phyloP scores from a whole-genome alignment of 441 rosid genomes.

The Bocquillonia castaneifolia region DNA sequence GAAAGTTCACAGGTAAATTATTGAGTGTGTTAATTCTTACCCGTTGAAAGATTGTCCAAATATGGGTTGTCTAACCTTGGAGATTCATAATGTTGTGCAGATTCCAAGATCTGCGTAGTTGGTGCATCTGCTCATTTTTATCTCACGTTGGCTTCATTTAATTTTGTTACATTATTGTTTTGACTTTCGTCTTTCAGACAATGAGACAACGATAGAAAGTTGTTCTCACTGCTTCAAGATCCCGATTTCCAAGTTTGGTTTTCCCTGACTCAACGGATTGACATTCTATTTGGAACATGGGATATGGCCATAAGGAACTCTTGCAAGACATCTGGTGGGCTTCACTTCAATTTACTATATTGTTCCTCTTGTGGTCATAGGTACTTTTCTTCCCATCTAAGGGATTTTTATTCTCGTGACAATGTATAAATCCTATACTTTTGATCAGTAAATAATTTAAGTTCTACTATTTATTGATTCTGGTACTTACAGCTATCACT shows the following conservation, averaged over 20 bases:
- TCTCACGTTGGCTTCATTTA: not conserved
- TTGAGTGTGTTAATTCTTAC: conserved; percentile 76
- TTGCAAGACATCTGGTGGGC: conserved; percentile 89
- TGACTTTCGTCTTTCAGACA: too few relatives aligned
- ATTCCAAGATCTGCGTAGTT: too few relatives aligned
- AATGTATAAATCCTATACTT: too few relatives aligned
- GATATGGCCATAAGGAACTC: conserved; percentile 94
- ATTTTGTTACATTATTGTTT: conserved; percentile 15
- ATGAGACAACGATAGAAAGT: conserved; percentile 87
- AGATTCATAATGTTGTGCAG: conserved; percentile 62
- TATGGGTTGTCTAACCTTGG: conserved; percentile 55
- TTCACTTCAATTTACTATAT: conserved; percentile 18
- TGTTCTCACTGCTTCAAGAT: conserved; percentile 69
- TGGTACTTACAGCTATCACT: not conserved
- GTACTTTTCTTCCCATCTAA: too few relatives aligned
- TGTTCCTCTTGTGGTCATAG: not conserved
- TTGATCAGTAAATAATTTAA: too few relatives aligned
- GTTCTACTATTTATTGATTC: not conserved
- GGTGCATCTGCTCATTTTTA: not conserved
- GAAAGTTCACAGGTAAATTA: conserved; percentile 81
- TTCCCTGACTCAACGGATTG: conserved; percentile 63
- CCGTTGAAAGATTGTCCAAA: conserved; percentile 89
- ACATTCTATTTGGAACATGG: conserved; percentile 95
- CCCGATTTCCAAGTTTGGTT: conserved; percentile 91
- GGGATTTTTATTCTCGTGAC: too few relatives aligned